phyloP scores from a whole-genome alignment of 352 stramenopile species.

The Phytophthora pini region DNA sequence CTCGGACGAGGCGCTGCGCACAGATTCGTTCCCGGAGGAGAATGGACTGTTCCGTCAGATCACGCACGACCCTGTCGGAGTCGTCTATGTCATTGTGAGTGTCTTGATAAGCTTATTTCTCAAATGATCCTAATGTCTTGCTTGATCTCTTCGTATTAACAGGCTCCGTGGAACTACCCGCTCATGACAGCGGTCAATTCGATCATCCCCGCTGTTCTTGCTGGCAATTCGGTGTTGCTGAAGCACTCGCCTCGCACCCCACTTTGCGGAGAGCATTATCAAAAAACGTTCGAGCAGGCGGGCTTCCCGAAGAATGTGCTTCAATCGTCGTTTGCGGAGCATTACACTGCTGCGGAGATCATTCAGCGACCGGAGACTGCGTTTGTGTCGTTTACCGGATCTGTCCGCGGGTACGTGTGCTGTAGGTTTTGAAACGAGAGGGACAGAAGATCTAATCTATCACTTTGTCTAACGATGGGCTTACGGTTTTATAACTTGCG shows the following conservation, averaged over 20 bases:
- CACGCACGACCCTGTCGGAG: slow-evolving; percentile 80
- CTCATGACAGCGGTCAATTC: slow-evolving; percentile 90
- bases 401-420: slow-evolving; percentile 62
- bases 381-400: slow-evolving; percentile 88
- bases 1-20: slow-evolving; percentile 65
- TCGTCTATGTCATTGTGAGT: slow-evolving; percentile 85
- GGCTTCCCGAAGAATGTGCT: slow-evolving; percentile 75
- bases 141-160: background rate
- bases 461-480: slow-evolving; percentile 1
- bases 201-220: slow-evolving; percentile 83
- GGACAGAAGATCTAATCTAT: background rate
- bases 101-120: slow-evolving; percentile 2
- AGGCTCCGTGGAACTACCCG: slow-evolving; percentile 88
- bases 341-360: slow-evolving; percentile 70
- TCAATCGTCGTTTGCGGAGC: slow-evolving; percentile 68
- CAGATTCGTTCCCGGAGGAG: slow-evolving; percentile 67
- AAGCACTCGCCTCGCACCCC: slow-evolving; percentile 86
- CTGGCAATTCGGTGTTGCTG: slow-evolving; percentile 80
- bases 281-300: slow-evolving; percentile 70
- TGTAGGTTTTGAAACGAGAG: background rate
- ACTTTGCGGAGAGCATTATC: slow-evolving; percentile 78
- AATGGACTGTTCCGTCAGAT: slow-evolving; percentile 82
- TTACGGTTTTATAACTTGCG: slow-evolving; percentile 2
- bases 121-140: slow-evolving; percentile 9
- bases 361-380: slow-evolving; percentile 73